phyloP scores from a whole-genome alignment of 2,329 filamentous ascomycete genomes.

The Arthrobotrys pseudoclavata region DNA sequence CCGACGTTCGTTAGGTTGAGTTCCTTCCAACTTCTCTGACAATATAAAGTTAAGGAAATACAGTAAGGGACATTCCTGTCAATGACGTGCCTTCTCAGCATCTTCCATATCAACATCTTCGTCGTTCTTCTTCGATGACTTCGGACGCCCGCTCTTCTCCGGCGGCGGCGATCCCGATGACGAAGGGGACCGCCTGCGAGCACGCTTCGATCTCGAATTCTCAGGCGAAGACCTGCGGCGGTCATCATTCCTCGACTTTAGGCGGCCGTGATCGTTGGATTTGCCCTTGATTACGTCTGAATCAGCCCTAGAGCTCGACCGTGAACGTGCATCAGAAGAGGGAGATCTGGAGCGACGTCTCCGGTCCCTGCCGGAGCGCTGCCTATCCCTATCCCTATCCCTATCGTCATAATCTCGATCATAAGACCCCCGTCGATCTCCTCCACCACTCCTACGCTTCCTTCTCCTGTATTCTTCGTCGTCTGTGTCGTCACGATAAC shows the following conservation, averaged over 20 bases:
- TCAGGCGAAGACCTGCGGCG: constrained; percentile 45
- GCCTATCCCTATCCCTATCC: constrained; percentile 42
- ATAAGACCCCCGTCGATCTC: constrained; percentile 42
- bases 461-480: constrained; percentile 37
- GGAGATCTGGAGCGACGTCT: constrained; percentile 54
- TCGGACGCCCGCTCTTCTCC: constrained; percentile 36
- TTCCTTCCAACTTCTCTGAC: neutral
- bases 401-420: constrained; percentile 38
- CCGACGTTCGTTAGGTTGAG: constrained; percentile 24
- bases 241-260: constrained; percentile 45
- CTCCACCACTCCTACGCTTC: constrained; percentile 41
- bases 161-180: constrained; percentile 45
- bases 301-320: constrained; percentile 55
- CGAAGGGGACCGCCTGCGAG: constrained; percentile 52
- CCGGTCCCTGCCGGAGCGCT: constrained; percentile 38
- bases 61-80: constrained; percentile 54
- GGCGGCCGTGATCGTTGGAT: constrained; percentile 52
- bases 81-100: constrained; percentile 60
- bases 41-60: constrained; percentile 13
- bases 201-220: constrained; percentile 45
- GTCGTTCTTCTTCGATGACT: constrained; percentile 38
- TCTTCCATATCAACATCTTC: constrained; percentile 59
- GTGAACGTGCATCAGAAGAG: constrained; percentile 58
- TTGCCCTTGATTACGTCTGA: constrained; percentile 55
- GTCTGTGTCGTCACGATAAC: constrained; percentile 48